Evolutionary conservation across 208 protist genomes (phyloP).

Genomic region (Endotrypanum monterogeii): DNA sequence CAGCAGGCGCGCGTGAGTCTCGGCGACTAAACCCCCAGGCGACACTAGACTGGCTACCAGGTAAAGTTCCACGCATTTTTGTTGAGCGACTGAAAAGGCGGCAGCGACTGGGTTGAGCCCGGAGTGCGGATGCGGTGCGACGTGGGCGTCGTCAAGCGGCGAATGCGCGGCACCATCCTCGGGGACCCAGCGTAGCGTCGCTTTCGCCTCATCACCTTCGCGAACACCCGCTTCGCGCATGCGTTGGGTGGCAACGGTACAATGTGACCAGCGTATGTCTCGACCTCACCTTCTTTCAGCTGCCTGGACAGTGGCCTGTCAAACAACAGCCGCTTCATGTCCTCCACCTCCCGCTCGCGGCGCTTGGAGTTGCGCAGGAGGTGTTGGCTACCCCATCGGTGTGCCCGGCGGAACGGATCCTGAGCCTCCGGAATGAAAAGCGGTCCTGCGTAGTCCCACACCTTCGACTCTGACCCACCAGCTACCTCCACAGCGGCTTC

Average conservation of each 20-base stretch:
- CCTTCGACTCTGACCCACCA: conserved; percentile 34
- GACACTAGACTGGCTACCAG: conserved; percentile 41
- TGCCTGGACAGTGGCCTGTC: conserved; percentile 63
- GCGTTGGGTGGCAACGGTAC: conserved; percentile 78
- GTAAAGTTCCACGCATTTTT: conserved; percentile 89
- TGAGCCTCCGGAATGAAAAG: conserved; percentile 56
- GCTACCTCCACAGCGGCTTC: conserved; percentile 24
- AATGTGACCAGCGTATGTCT: conserved; percentile 75
- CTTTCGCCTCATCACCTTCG: conserved; percentile 70
- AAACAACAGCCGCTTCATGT: conserved; percentile 58
- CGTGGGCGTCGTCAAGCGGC: conserved; percentile 28
- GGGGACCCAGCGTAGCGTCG: conserved; percentile 69
- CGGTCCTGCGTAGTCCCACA: conserved; percentile 61
- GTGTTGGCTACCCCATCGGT: conserved; percentile 61
- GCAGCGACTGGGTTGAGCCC: conserved; percentile 18
- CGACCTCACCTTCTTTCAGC: conserved; percentile 66
- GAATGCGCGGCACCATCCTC: conserved; percentile 38
- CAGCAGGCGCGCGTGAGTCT: too few species aligned
- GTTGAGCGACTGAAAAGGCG: conserved; percentile 66
- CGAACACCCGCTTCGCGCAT: conserved; percentile 60
- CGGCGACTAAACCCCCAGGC: too few species aligned
- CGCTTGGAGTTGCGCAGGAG: conserved; percentile 75
- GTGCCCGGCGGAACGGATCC: conserved; percentile 65
- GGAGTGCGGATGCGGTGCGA: conserved; percentile 8
- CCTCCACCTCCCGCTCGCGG: conserved; percentile 49